Percentiles rank a stretch among this genome's conserved stretches.
phyloP scores from a whole-genome alignment of 1,139 yeast species.

The Nakaseomyces glabratus region DNA sequence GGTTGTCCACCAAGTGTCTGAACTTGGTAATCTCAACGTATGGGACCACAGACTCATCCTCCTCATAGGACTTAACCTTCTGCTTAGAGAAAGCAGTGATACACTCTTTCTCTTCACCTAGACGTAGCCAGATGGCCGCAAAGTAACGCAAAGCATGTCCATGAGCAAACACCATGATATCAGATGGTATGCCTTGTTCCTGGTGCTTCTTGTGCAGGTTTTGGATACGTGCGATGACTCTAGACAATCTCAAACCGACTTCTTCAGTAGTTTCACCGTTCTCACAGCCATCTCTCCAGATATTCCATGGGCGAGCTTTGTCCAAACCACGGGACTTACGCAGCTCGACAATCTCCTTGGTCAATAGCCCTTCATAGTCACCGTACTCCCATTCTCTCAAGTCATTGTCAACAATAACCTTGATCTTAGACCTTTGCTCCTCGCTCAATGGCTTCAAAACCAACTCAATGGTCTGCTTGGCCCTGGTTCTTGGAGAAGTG shows the following conservation, averaged over 20 bases:
- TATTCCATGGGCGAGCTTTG: conserved; percentile 54
- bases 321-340: conserved; percentile 58
- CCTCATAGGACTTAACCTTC: conserved; percentile 21
- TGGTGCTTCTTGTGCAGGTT: conserved; percentile 54
- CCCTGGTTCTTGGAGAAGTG: conserved; percentile 75
- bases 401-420: conserved; percentile 51
- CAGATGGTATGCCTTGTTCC: conserved; percentile 48
- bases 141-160: conserved; percentile 88
- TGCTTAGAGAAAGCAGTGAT: conserved; percentile 22
- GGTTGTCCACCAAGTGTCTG: conserved; percentile 42
- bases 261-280: conserved; percentile 66
- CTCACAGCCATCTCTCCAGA: conserved; percentile 92
- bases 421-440: conserved; percentile 38
- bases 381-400: conserved; percentile 95
- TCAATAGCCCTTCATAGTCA: conserved; percentile 77
- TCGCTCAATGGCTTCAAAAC: conserved; percentile 44
- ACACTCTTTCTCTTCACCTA: conserved; percentile 29
- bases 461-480: conserved; percentile 60
- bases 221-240: conserved; percentile 54
- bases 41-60: conserved; percentile 30
- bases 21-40: conserved; percentile 27
- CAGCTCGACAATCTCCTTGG: conserved; percentile 53
- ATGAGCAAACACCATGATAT: conserved; percentile 77
- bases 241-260: conserved; percentile 62
- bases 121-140: conserved; percentile 73